Conservation (phyloP, 306 rosid genomes). For the Lupinus albus region DNA sequence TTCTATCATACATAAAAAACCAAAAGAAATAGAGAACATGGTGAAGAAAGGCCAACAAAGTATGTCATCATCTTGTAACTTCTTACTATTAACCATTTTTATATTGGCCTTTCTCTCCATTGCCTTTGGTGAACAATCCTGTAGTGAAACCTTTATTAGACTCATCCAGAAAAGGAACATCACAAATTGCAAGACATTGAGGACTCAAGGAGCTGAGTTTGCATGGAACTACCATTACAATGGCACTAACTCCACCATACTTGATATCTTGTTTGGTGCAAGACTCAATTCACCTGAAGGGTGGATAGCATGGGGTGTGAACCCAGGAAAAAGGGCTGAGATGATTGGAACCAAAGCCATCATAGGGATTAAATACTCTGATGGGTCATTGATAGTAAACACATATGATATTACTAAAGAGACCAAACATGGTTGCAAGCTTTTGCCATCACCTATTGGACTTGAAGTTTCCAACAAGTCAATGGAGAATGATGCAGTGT, state of each 20-base stretch:
- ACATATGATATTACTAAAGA: slow-evolving; percentile 51
- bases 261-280: slow-evolving; percentile 53
- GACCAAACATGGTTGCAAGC: slow-evolving; percentile 58
- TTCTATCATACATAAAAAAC: neutral
- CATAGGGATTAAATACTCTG: slow-evolving; percentile 44
- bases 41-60: slow-evolving; percentile 1
- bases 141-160: neutral
- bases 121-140: neutral
- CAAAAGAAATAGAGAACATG: neutral
- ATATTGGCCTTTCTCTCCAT: slow-evolving; percentile 36
- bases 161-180: slow-evolving; percentile 4
- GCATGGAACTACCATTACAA: slow-evolving; percentile 50
- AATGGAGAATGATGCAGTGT: neutral
- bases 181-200: slow-evolving; percentile 52
- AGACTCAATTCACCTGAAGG: neutral
- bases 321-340: slow-evolving; percentile 54
- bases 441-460: slow-evolving; percentile 28
- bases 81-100: slow-evolving; percentile 2
- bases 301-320: slow-evolving; percentile 90
- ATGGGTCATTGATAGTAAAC: neutral
- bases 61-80: slow-evolving; percentile 36
- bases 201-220: slow-evolving; percentile 63
- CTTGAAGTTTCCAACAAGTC: neutral
- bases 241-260: neutral
- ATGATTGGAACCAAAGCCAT: slow-evolving; percentile 86